These are phyloP conservation scores for Globisporangium mamillatum DNA, from an alignment of 352 stramenopile species.

Conservation along the genomic window DNA sequence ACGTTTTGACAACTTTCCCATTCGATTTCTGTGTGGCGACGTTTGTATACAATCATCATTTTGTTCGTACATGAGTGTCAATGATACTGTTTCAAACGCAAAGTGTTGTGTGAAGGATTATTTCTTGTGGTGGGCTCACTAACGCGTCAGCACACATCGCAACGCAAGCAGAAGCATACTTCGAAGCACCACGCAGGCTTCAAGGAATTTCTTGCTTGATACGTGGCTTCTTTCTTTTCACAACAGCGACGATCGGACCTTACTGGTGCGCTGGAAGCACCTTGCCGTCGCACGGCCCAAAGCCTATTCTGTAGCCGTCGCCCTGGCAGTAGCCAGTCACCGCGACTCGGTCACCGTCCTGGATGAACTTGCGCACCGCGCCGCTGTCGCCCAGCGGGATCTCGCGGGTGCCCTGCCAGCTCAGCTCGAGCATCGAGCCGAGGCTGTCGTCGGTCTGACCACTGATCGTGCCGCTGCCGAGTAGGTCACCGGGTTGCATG, in stretches of 20 bases:
- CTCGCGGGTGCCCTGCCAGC: conserved; percentile 90
- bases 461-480: conserved; percentile 95
- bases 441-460: conserved; percentile 84
- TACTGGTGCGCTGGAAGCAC: conserved; percentile 84
- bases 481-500: conserved; percentile 93
- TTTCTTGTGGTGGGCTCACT: not conserved
- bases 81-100: not conserved
- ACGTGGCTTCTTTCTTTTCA: not conserved
- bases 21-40: not conserved
- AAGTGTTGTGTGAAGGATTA: not conserved
- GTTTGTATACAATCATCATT: not conserved
- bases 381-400: conserved; percentile 73
- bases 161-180: too few relatives aligned
- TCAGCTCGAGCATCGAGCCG: conserved; percentile 96
- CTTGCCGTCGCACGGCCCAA: conserved; percentile 91
- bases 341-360: conserved; percentile 93
- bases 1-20: conserved; percentile 1
- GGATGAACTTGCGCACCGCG: conserved; percentile 91
- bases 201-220: not conserved
- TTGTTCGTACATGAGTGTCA: not conserved
- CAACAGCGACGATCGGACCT: conserved; percentile 8
- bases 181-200: too few relatives aligned
- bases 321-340: conserved; percentile 92
- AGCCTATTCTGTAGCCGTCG: conserved; percentile 92
- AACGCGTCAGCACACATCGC: not conserved